These are phyloP conservation scores for Chaetomium cochliodes DNA, from an alignment of 495 filamentous ascomycete genomes.

Conservation along the genomic window DNA sequence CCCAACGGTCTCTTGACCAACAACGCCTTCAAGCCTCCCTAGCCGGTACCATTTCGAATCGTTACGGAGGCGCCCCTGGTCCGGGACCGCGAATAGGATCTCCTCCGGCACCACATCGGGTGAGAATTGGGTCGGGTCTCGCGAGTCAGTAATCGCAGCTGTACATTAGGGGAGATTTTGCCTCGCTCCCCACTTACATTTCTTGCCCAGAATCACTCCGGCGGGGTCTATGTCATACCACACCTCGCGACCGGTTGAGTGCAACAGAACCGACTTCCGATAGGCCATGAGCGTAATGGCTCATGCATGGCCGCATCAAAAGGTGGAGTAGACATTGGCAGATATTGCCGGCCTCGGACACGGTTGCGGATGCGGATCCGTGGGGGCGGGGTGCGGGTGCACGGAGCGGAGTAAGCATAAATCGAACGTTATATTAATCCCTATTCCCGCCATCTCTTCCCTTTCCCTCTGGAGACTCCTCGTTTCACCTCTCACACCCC, in stretches of 20 bases:
- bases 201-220: too few species aligned
- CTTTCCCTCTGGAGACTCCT: background rate
- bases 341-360: background rate
- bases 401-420: background rate
- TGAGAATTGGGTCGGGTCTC: too few species aligned
- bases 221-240: background rate
- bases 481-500: background rate
- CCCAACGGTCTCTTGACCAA: too few species aligned
- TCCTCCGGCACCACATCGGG: too few species aligned
- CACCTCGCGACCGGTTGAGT: background rate
- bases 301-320: background rate
- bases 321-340: too few species aligned
- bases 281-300: background rate
- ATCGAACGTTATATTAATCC: background rate
- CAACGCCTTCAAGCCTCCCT: too few species aligned
- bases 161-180: too few species aligned
- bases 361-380: background rate
- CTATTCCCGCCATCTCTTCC: background rate
- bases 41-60: too few species aligned
- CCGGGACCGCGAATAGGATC: too few species aligned
- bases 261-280: background rate
- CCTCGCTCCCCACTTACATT: too few species aligned
- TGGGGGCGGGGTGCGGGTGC: conserved; percentile 4
- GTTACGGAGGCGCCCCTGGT: too few species aligned
- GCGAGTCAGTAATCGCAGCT: too few species aligned